phyloP scores from a whole-genome alignment of 768 basidiomycete genomes.

The Steccherinum ochraceum region DNA sequence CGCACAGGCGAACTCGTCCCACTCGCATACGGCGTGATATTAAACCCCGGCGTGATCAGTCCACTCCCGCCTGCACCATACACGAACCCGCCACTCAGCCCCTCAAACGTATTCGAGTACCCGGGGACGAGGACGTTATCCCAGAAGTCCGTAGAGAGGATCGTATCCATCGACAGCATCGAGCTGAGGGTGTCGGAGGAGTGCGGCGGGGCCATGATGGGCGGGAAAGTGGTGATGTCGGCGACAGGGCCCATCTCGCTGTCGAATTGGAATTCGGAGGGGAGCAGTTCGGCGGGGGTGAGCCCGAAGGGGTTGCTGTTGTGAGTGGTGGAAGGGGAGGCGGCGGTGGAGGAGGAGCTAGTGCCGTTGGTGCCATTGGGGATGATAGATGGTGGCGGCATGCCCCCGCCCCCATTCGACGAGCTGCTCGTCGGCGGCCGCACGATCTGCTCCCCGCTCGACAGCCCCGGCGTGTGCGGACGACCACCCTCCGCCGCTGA shows the following conservation, averaged over 20 bases:
- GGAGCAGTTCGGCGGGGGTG: conserved; percentile 1
- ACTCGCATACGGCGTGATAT: conserved; percentile 53
- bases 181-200: conserved; percentile 29
- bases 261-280: conserved; percentile 61
- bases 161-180: conserved; percentile 77
- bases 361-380: background rate
- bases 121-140: conserved; percentile 84
- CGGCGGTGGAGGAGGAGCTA: background rate
- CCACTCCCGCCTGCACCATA: conserved; percentile 82
- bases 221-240: conserved; percentile 81
- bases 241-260: conserved; percentile 82
- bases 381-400: background rate
- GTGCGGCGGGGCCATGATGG: conserved; percentile 67
- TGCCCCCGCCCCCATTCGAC: background rate
- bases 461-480: background rate
- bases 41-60: conserved; percentile 68
- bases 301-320: background rate
- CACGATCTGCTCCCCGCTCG: conserved; percentile 1
- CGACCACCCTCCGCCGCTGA: background rate
- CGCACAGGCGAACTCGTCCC: conserved; percentile 40
- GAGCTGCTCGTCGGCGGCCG: conserved; percentile 3
- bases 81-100: conserved; percentile 79
- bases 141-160: conserved; percentile 78
- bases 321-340: background rate
- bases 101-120: conserved; percentile 75